phyloP scores from a whole-genome alignment of 768 basidiomycete species.

The Trichaptum fuscoviolaceum region DNA sequence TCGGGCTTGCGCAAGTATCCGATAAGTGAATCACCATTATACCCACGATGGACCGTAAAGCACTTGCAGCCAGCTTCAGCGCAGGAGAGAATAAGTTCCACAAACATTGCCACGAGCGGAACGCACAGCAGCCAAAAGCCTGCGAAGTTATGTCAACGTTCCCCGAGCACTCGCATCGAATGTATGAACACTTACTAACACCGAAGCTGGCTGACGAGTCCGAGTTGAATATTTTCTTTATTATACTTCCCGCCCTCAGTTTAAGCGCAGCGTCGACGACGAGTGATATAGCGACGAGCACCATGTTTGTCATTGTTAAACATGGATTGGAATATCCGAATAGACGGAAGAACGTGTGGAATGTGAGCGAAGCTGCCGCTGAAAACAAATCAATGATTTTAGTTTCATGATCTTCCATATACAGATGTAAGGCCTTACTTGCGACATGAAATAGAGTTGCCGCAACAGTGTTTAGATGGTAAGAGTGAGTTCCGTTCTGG shows the following conservation, averaged over 20 bases:
- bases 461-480: neutral
- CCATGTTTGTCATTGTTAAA: neutral
- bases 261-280: neutral
- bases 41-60: neutral
- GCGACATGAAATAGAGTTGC: neutral
- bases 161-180: neutral
- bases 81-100: neutral
- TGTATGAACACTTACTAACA: neutral
- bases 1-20: neutral
- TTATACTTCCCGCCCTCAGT: neutral
- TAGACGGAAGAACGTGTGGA: neutral
- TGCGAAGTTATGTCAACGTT: neutral
- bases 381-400: neutral
- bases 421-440: neutral
- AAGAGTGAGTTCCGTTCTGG: neutral
- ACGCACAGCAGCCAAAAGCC: neutral
- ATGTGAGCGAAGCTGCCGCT: neutral
- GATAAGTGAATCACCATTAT: neutral
- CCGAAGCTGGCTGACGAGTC: neutral
- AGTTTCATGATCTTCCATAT: neutral
- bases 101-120: neutral
- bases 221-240: neutral
- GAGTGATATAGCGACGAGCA: neutral
- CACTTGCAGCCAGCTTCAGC: neutral
- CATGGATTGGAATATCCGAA: neutral